Conservation (phyloP, 176 grass and related monocot genomes). For the Otatea glauca region DNA sequence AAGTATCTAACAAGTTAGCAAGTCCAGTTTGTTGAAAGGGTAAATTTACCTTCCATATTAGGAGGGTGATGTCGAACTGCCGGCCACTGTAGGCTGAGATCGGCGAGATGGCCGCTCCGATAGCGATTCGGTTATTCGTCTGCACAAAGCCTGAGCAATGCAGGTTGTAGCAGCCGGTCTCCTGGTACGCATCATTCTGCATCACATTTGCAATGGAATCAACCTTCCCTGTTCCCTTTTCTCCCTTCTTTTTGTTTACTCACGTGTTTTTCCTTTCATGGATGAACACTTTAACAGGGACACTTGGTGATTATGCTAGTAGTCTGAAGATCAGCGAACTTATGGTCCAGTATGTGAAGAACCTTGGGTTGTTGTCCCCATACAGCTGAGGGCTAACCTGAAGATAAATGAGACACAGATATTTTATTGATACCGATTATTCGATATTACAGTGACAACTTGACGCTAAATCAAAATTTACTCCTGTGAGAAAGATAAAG, state of each 20-base stretch:
- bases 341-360: conserved; percentile 99
- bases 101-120: conserved; percentile 80
- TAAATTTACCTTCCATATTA: conserved; percentile 71
- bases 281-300: not conserved
- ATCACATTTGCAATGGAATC: not conserved
- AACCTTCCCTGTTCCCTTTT: not conserved
- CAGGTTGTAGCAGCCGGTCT: conserved; percentile 93
- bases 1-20: not conserved
- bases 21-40: not conserved
- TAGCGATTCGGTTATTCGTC: conserved; percentile 65
- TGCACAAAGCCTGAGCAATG: conserved; percentile 88
- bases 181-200: conserved; percentile 88
- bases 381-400: conserved; percentile 92
- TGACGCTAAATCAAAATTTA: not conserved
- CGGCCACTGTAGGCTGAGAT: conserved; percentile 51
- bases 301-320: not conserved
- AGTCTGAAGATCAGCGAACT: conserved; percentile 1
- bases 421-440: too few relatives aligned
- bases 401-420: not conserved
- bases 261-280: not conserved
- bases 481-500: not conserved
- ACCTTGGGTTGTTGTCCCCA: conserved; percentile 75
- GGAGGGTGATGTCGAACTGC: conserved; percentile 74
- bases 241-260: not conserved
- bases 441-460: not conserved